Base-by-base conservation (phyloP, 768 basidiomycete genomes). In the Naganishia friedmannii region DNA sequence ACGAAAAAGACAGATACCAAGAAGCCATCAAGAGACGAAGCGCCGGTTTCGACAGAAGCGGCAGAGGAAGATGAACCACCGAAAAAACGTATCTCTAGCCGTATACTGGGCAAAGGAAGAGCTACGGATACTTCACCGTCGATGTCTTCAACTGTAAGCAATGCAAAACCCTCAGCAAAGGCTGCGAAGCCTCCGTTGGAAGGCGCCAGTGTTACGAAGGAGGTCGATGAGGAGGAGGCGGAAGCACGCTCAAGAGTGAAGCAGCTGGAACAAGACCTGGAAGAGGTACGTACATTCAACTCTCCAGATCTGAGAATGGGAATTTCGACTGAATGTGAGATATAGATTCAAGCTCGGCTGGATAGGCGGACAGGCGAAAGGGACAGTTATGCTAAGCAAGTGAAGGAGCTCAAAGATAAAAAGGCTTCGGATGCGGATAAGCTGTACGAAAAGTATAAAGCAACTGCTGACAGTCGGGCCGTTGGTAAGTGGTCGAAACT, bases 371-470 rank as follows among this genome's bases (percentile, higher is more conserved):
- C 74, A 21, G 53, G 71, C 1, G 78, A 80, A 67, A 34, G 77
- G 28, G 79, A 79, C 60, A 72, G 73, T 0, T 77, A 73, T 45
- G 66, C 74, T 7, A 77, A 74, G 48, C 79, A 80, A 29, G 55
- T 69, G 15, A 63, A 60, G 31, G 68, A 69, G 29, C 57, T 69
- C 13, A 42, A 45, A 46, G 58, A 51, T 4, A 69, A 69, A 42
- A 73, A 75, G 53, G 70, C 66, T 26, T 74, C 73, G 15, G 73
- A 72, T 8, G 53, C 51, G 21, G 77, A 78, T 34, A 67, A 32
- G 15, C 54, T 77, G 19, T 74, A 77, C 42, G 78, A 76, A 42
- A 76, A 75, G 63, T 76, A 74, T 68, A 77, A 78, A 70, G 71
- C 72, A 51, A 77, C 78, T 28, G 70, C 74, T 13, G 75, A 73